Base-by-base conservation (phyloP, 177 flowering plant genomes). In the Vitis hybrid region DNA sequence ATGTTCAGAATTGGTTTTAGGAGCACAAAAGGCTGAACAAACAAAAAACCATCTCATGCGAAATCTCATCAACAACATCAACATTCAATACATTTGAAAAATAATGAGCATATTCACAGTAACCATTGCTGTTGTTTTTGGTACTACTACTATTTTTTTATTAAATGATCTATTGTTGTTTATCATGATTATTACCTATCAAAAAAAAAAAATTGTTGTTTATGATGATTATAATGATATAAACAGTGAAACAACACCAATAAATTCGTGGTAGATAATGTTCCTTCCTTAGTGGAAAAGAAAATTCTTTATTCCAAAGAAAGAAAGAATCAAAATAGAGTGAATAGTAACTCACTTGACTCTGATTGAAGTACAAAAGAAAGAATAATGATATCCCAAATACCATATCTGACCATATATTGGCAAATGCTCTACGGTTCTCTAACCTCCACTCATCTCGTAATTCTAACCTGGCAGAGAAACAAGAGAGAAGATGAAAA, bases 401-500 rank as follows among this genome's bases (percentile, higher is more conserved):
- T 12, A 89, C 85, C 89, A 86, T 79, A 75, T 95, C 98, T 14
- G 99, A 95, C 90, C 82, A 93, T 74, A 95, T 93, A 74, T 91
- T 93, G 45, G 99, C 98, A 88, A 93, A 95, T 73, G 91, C 84
- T 65, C 68, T 89, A 54, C 95, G 89, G 72, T 95, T 95, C 79
- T 86, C 90, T 75, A 95, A 71, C 74, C 99, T 93, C 93, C 90
- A 84, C 69, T 93, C 94, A 66, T 93, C 97, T 66, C 91, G 85
- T 76, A 95, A 76, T 80, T 89, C 94, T 81, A 95, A 81, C 76
- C 98, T 94, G 89, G 66, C 68, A 77, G 63, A 76, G 65, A 12
- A 74, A 71, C 12, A 58, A 69, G 14, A 10, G 63, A 13, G n/a
- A 66, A 51, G 14, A 68, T 45, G 54, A 51, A 29, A 69, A 54